Evolutionary conservation across 2,329 filamentous ascomycete genomes (phyloP).

Genomic region (Diplodia corticola): DNA sequence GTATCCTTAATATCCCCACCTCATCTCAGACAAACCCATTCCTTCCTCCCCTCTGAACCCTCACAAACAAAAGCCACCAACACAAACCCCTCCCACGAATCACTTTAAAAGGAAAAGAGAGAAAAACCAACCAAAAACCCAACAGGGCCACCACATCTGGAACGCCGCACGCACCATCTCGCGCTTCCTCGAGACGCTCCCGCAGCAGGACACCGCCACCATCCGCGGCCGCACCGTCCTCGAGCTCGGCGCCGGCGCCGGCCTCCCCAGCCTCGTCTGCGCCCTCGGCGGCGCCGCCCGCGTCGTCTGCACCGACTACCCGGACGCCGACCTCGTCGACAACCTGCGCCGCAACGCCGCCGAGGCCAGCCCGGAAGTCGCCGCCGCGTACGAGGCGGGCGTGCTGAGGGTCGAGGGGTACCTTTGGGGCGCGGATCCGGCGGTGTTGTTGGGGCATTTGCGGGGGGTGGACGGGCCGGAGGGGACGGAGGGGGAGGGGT

Average conservation of each 20-base stretch:
- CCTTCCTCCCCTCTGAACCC: no score
- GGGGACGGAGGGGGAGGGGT: conserved; percentile 44
- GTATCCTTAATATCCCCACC: no score
- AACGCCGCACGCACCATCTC: conserved; percentile 81
- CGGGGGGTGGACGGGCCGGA: no score
- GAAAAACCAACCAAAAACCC: conserved; percentile 21
- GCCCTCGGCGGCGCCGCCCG: conserved; percentile 63
- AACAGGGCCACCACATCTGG: conserved; percentile 80
- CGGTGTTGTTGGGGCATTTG: conserved; percentile 60
- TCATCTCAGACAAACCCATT: no score
- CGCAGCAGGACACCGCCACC: conserved; percentile 51
- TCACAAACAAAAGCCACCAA: no score
- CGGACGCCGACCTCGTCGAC: conserved; percentile 77
- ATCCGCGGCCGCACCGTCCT: conserved; percentile 71
- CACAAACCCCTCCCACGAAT: neutral
- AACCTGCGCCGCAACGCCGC: conserved; percentile 78
- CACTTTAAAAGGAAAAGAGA: neutral
- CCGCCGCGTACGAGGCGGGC: conserved; percentile 33
- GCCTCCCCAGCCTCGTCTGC: conserved; percentile 77
- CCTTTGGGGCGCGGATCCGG: conserved; percentile 74
- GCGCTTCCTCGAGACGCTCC: conserved; percentile 71
- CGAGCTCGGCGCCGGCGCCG: conserved; percentile 86
- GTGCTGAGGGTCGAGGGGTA: conserved; percentile 58
- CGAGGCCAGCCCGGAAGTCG: neutral
- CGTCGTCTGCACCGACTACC: conserved; percentile 84